Evolutionary conservation across 2,329 filamentous ascomycete species (phyloP).

Genomic region (Coniochaeta sp.): DNA sequence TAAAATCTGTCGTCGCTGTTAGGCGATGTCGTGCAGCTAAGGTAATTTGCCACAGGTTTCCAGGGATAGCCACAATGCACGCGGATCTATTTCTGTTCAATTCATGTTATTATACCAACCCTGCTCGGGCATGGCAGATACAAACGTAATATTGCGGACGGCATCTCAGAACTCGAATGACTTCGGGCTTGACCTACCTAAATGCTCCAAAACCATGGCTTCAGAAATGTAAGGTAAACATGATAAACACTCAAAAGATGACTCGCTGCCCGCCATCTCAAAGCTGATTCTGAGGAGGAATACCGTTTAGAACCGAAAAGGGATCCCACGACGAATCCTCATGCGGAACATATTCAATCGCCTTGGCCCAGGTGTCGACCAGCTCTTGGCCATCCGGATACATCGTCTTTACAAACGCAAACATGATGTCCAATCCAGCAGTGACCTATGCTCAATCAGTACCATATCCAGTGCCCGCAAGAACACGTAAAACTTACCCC

Average conservation of each 20-base stretch:
- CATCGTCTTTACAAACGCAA: conserved; percentile 28
- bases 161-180: no score
- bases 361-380: conserved; percentile 35
- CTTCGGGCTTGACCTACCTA: neutral
- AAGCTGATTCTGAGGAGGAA: conserved; percentile 8
- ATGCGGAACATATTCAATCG: conserved; percentile 43
- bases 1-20: no score
- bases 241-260: neutral
- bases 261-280: neutral
- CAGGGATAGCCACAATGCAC: no score
- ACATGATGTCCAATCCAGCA: conserved; percentile 26
- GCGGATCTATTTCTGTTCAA: no score
- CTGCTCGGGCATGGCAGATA: no score
- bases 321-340: conserved; percentile 11
- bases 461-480: neutral
- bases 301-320: conserved; percentile 7
- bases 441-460: conserved; percentile 14
- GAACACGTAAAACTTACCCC: conserved; percentile 28
- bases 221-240: neutral
- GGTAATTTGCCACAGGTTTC: neutral
- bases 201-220: no score
- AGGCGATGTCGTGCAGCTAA: no score
- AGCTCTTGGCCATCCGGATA: conserved; percentile 42
- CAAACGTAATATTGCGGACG: no score
- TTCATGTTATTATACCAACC: no score